phyloP scores from a whole-genome alignment of 345 rosid species.

The Anacardium occidentale region DNA sequence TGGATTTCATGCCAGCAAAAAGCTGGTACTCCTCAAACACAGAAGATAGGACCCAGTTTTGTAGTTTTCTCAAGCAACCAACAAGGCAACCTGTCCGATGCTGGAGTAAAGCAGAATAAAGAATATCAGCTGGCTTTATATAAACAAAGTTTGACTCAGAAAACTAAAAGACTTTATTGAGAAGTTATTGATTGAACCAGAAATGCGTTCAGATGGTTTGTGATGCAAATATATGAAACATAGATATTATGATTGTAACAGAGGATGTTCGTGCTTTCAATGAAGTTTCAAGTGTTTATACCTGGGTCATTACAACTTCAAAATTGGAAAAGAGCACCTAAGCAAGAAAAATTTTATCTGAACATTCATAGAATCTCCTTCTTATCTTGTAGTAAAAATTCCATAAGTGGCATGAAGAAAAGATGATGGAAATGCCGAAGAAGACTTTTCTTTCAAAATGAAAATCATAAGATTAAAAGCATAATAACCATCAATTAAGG shows the following conservation, averaged over 20 bases:
- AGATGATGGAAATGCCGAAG: not conserved
- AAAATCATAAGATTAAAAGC: not conserved
- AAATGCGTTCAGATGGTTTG: not conserved
- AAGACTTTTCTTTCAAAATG: not conserved
- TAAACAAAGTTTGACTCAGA: not conserved
- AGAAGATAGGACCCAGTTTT: slow-evolving; percentile 73
- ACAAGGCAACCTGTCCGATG: slow-evolving; percentile 88
- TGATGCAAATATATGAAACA: not conserved
- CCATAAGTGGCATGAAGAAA: not conserved
- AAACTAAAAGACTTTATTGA: not conserved
- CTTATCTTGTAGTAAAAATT: not conserved
- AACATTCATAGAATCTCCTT: not conserved
- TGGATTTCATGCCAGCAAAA: slow-evolving; percentile 63
- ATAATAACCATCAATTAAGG: not conserved
- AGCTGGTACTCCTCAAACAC: slow-evolving; percentile 69
- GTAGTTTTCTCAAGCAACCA: slow-evolving; percentile 81
- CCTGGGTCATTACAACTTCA: not conserved
- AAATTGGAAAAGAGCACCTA: not conserved
- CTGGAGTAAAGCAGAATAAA: slow-evolving; percentile 38
- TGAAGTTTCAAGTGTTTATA: not conserved
- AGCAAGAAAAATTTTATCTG: not conserved
- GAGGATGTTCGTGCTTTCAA: not conserved
- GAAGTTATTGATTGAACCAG: not conserved
- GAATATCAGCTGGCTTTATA: not conserved
- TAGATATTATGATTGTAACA: no score